Percentiles rank a stretch among this genome's conserved stretches.
Conservation (phyloP, 1,139 yeast species). For the Protomyces gravidus region DNA sequence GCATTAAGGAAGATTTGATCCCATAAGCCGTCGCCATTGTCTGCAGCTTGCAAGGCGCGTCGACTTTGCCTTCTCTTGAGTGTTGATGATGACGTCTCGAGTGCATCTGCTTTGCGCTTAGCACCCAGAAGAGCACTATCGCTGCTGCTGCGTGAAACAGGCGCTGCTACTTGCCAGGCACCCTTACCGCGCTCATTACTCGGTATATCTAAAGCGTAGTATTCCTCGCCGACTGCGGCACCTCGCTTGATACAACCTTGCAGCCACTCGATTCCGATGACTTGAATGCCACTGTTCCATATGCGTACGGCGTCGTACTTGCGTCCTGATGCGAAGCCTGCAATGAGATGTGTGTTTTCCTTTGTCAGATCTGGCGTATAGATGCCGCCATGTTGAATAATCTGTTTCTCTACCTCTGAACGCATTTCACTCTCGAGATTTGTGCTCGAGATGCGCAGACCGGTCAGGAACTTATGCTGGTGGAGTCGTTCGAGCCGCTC, state of each 20-base stretch:
- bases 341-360: constrained; percentile 51
- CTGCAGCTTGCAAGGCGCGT: not conserved
- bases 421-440: constrained; percentile 46
- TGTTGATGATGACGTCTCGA: not conserved
- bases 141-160: not conserved
- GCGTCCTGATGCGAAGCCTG: constrained; percentile 55
- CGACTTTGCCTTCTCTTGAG: not conserved
- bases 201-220: constrained; percentile 19
- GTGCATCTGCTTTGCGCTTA: not conserved
- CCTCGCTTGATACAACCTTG: constrained; percentile 29
- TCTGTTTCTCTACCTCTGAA: constrained; percentile 42
- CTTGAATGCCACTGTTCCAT: constrained; percentile 55
- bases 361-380: constrained; percentile 56
- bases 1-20: not conserved
- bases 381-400: constrained; percentile 56
- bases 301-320: constrained; percentile 60
- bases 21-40: not conserved
- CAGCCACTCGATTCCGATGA: constrained; percentile 74
- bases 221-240: constrained; percentile 30
- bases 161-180: constrained; percentile 2
- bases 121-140: not conserved
- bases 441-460: constrained; percentile 52
- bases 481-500: constrained; percentile 36
- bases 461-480: constrained; percentile 48
- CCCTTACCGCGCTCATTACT: constrained; percentile 6